Base-by-base conservation (phyloP, 495 filamentous ascomycete genomes). In the Elasticomyces elasticus region DNA sequence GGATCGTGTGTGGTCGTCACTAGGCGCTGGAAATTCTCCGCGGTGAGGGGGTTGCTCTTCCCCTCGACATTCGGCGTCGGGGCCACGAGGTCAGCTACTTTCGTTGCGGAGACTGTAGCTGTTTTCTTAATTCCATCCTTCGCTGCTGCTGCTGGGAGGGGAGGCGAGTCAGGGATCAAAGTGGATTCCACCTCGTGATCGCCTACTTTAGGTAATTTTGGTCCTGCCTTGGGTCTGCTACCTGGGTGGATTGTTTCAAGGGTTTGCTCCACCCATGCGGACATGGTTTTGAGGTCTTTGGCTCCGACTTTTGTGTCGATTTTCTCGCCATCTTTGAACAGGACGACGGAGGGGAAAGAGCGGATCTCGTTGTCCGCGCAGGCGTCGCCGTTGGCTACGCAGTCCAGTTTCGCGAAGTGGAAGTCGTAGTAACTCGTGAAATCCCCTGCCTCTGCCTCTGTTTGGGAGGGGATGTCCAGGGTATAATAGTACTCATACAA, bases 401-500 rank as follows among this genome's bases (percentile, higher is more conserved):
- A 98, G 67, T 97, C 88, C 56, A 98, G 66, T 27, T 76, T 76
- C 2, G 76, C 92, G 64, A 97, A 96, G 61, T 87, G 81, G 69
- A 97, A 90, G 68, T 94, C 79, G 67, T 96, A 97, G 67, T 82
- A 92, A 31, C 76, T 72, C 10, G 76, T 76, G 60, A 85, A 85
- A 0, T n/a, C n/a, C n/a, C n/a, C n/a, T n/a, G n/a, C n/a, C n/a
- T 51, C 60, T 25, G 59, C 52, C 15, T 54, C 55, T 28, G 70
- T 66, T 60, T 74, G 72, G 19, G 72, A 68, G 31, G 82, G 49
- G 0, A 87, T 83, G 62, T 86, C 82, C n/a, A 86, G 92, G 6
- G 91, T 95, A 68, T 90, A 95, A 72, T 96, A 95, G 70, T 81
- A 96, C 68, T 97, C 92, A 71, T 95, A 94, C 22, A 94, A 72